Conservation (phyloP, 805 yeast genomes). For the Lipomyces orientalis region DNA sequence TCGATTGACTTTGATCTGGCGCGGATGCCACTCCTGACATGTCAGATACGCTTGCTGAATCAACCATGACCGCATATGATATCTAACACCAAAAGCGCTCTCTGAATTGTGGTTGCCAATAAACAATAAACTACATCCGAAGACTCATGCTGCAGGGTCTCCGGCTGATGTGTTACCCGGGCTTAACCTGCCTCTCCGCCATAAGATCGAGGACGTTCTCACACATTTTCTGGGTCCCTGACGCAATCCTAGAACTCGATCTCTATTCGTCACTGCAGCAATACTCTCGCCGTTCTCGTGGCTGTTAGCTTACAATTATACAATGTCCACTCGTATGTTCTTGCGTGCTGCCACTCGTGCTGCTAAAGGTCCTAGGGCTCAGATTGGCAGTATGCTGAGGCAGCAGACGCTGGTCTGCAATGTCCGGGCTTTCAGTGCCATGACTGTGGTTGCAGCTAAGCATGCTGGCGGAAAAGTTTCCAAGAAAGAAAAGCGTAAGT, state of each 20-base stretch:
- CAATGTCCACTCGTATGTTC: constrained; percentile 25
- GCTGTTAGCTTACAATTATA: background rate
- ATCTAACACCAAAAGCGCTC: background rate
- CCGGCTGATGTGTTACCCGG: background rate
- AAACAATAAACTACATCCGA: background rate
- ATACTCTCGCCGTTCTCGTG: background rate
- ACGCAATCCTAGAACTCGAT: background rate
- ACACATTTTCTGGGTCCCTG: background rate
- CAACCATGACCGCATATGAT: background rate
- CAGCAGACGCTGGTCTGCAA: background rate
- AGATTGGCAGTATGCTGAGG: constrained; percentile 8
- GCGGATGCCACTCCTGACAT: background rate
- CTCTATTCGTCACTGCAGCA: background rate
- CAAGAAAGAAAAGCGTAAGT: constrained; percentile 1
- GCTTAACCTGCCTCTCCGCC: background rate
- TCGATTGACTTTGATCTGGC: background rate
- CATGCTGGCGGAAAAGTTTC: constrained; percentile 6
- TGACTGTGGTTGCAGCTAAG: background rate
- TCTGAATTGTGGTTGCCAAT: background rate
- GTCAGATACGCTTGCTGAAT: background rate
- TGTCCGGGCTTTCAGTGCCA: constrained; percentile 17
- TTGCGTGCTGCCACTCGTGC: constrained; percentile 15
- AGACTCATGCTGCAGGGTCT: too few relatives aligned
- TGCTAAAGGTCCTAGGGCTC: background rate
- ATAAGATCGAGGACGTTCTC: background rate